Conservation (phyloP, 345 rosid genomes). For the Geranium rotundifolium region DNA sequence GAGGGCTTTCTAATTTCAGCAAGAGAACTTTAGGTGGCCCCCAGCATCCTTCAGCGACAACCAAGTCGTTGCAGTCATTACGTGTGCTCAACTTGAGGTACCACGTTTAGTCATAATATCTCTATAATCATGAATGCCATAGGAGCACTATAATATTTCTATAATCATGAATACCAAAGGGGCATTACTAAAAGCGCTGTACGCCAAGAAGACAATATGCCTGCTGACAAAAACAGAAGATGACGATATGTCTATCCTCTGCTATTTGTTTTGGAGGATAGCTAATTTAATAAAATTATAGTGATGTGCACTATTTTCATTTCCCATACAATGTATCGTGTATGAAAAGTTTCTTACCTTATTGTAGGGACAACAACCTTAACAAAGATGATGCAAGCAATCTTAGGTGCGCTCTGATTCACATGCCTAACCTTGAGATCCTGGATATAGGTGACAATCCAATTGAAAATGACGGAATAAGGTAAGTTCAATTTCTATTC, state of each 20-base stretch:
- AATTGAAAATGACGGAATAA: constrained; percentile 61
- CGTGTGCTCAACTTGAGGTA: constrained; percentile 66
- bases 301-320: neutral
- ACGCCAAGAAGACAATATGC: too few species aligned
- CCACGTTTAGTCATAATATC: neutral
- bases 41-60: constrained; percentile 13
- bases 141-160: neutral
- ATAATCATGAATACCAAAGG: neutral
- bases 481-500: constrained; percentile 34
- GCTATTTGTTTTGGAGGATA: too few species aligned
- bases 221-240: too few species aligned
- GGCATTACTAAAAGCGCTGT: too few species aligned
- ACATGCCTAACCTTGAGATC: constrained; percentile 60
- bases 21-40: constrained; percentile 24
- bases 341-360: constrained; percentile 8
- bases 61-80: constrained; percentile 49
- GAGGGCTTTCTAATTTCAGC: constrained; percentile 66
- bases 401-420: constrained; percentile 43
- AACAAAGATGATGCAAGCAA: constrained; percentile 43
- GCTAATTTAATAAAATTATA: too few species aligned
- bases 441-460: constrained; percentile 82
- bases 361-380: constrained; percentile 63
- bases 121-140: neutral
- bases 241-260: too few species aligned
- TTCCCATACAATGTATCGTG: neutral